Evolutionary conservation across 164 flowering plant genomes (phyloP).

Genomic region (Umbilicus rupestris): DNA sequence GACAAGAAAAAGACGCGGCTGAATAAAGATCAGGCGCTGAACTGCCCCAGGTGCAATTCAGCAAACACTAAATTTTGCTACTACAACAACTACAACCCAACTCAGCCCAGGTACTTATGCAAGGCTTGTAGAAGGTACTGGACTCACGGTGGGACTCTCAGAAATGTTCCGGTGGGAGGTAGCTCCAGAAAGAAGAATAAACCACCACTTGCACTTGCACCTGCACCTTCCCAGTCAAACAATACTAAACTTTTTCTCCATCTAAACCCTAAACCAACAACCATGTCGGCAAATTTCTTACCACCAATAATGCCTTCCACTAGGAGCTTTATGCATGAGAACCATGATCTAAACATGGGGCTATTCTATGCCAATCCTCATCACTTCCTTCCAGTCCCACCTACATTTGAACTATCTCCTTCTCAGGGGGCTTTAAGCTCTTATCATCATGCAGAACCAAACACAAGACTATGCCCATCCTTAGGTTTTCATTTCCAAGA

Average conservation of each 20-base stretch:
- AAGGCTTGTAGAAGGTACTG: conserved; percentile 5
- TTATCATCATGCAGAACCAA: background rate
- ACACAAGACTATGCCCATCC: background rate
- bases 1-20: background rate
- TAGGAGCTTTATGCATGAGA: background rate
- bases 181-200: background rate
- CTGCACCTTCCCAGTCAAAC: background rate
- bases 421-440: background rate
- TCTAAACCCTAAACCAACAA: background rate
- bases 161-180: conserved; percentile 4
- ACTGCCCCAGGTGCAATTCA: conserved; percentile 2
- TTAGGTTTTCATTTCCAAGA: background rate
- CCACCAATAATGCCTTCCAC: background rate
- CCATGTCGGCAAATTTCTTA: background rate
- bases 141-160: conserved; percentile 3
- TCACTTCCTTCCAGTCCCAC: background rate
- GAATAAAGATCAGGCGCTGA: background rate
- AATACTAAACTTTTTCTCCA: conserved; percentile 1
- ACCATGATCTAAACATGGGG: background rate
- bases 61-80: conserved; percentile 2
- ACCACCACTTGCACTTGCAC: background rate
- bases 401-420: background rate
- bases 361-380: background rate
- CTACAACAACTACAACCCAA: conserved; percentile 5
- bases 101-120: conserved; percentile 5